Percentiles rank a stretch among this genome's conserved stretches.
Conservation (phyloP, 306 rosid species). For the Neltuma alba region DNA sequence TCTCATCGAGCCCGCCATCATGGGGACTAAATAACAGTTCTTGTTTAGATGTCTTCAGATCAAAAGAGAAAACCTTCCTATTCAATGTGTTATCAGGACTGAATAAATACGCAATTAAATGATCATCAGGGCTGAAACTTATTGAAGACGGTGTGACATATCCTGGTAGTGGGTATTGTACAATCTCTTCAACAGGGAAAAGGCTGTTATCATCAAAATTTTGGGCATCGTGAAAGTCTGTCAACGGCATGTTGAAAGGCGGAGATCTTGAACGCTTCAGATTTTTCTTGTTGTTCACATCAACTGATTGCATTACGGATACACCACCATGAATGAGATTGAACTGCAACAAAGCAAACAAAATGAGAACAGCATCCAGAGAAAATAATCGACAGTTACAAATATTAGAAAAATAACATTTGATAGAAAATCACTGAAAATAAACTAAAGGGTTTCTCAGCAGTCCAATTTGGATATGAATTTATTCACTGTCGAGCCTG, state of each 20-base stretch:
- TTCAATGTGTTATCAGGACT: constrained; percentile 86
- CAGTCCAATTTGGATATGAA: constrained; percentile 12
- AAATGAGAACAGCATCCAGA: constrained; percentile 29
- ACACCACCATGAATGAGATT: constrained; percentile 34
- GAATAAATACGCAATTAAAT: constrained; percentile 62
- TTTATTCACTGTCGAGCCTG: constrained; percentile 4
- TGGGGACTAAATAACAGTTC: constrained; percentile 86
- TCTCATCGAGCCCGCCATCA: constrained; percentile 91
- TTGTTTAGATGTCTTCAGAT: constrained; percentile 64
- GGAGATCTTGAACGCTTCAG: constrained; percentile 68
- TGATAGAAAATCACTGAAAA: constrained; percentile 17
- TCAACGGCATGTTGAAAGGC: constrained; percentile 71
- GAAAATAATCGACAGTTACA: not conserved
- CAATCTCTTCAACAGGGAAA: constrained; percentile 90
- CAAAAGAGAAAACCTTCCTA: constrained; percentile 72
- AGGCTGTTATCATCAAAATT: constrained; percentile 56
- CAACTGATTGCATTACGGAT: constrained; percentile 80
- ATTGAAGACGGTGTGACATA: constrained; percentile 76
- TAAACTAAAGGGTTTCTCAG: constrained; percentile 4
- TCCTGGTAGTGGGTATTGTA: constrained; percentile 93
- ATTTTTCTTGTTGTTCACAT: constrained; percentile 60
- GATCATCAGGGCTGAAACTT: constrained; percentile 86
- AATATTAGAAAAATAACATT: not conserved
- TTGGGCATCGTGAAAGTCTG: constrained; percentile 54
- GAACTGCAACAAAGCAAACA: constrained; percentile 44